These are phyloP conservation scores for Mycena amicta DNA, from an alignment of 768 basidiomycete genomes.

Conservation along the genomic window DNA sequence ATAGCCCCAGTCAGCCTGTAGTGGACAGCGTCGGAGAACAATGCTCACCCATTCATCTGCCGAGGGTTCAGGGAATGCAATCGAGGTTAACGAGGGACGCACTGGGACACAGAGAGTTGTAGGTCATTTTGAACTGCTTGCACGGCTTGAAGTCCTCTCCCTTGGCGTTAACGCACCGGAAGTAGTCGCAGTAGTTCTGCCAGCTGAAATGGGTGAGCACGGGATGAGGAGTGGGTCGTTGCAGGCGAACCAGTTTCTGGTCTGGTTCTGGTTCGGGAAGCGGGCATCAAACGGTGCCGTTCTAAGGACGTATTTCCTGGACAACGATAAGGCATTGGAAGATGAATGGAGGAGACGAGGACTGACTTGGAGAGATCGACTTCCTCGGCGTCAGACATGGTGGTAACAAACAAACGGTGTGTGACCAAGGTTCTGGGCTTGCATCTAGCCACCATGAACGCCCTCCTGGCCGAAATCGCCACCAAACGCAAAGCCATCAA, in stretches of 20 bases:
- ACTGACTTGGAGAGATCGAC: slow-evolving; percentile 57
- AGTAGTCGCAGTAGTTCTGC: slow-evolving; percentile 98
- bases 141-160: slow-evolving; percentile 98
- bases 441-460: slow-evolving; percentile 64
- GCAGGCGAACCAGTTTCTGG: slow-evolving; percentile 82
- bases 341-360: neutral
- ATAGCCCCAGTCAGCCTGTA: slow-evolving; percentile 17
- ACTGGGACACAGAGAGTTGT: slow-evolving; percentile 98
- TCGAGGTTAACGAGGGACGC: too few species aligned
- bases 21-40: slow-evolving; percentile 4
- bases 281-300: slow-evolving; percentile 96
- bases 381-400: slow-evolving; percentile 61
- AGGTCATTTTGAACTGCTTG: slow-evolving; percentile 97
- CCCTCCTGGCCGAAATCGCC: slow-evolving; percentile 86
- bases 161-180: slow-evolving; percentile 95
- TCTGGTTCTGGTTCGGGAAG: slow-evolving; percentile 92
- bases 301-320: slow-evolving; percentile 85
- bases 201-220: slow-evolving; percentile 48
- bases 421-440: slow-evolving; percentile 1
- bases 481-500: slow-evolving; percentile 80
- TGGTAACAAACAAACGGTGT: slow-evolving; percentile 6
- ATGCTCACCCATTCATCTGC: slow-evolving; percentile 87
- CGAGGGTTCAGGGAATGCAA: too few species aligned
- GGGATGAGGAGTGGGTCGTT: neutral
- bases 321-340: slow-evolving; percentile 18